Percentiles rank a stretch among this genome's conserved stretches.
These are phyloP conservation scores for Bombardia bombarda DNA, from an alignment of 495 filamentous ascomycete species.

Conservation along the genomic window DNA sequence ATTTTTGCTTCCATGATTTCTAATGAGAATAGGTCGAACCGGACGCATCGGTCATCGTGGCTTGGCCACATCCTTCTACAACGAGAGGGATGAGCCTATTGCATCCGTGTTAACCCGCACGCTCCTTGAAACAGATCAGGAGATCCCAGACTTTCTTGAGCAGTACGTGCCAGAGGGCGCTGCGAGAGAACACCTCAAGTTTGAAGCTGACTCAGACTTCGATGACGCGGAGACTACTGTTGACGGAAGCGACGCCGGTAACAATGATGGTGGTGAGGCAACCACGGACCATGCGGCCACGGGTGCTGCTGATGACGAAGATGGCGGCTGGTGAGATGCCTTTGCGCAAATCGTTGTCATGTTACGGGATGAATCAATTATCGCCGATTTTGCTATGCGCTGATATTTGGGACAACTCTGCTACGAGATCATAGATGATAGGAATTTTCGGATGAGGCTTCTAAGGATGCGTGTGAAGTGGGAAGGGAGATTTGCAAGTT, in stretches of 20 bases:
- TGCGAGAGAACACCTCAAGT: slow-evolving; percentile 38
- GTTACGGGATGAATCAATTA: neutral
- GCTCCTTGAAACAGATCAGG: slow-evolving; percentile 68
- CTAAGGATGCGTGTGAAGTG: neutral
- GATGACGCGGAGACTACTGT: slow-evolving; percentile 35
- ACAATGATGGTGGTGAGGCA: slow-evolving; percentile 8
- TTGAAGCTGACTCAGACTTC: slow-evolving; percentile 59
- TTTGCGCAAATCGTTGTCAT: neutral
- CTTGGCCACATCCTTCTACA: slow-evolving; percentile 82
- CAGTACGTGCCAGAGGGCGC: slow-evolving; percentile 48
- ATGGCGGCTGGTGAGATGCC: slow-evolving; percentile 9
- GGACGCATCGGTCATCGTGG: slow-evolving; percentile 87
- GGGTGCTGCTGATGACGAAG: slow-evolving; percentile 1
- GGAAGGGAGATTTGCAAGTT: no score
- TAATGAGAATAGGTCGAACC: slow-evolving; percentile 63
- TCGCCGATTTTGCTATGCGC: neutral
- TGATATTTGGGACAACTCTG: neutral
- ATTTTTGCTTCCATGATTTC: neutral
- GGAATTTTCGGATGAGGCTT: slow-evolving; percentile 1
- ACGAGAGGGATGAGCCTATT: slow-evolving; percentile 57
- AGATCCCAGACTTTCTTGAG: slow-evolving; percentile 75
- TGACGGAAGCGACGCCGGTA: slow-evolving; percentile 4
- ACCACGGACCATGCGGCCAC: slow-evolving; percentile 1
- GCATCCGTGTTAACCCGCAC: slow-evolving; percentile 65
- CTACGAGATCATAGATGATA: neutral